phyloP scores from a whole-genome alignment of 345 rosid species.

The Turritis glabra region DNA sequence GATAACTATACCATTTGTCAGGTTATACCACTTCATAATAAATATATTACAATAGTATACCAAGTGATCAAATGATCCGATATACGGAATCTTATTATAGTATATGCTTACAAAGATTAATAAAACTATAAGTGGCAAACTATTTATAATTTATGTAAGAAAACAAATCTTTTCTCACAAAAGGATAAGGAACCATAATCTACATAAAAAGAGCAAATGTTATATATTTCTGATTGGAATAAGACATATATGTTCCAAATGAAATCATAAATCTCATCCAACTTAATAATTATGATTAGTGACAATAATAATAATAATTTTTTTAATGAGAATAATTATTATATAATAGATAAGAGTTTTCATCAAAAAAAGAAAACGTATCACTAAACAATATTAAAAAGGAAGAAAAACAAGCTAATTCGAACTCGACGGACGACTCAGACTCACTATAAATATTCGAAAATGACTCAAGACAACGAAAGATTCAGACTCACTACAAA shows the following conservation, averaged over 20 bases:
- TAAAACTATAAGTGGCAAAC: not conserved
- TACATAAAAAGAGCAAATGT: not conserved
- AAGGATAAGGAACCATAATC: not conserved
- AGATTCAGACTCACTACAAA: too few relatives aligned
- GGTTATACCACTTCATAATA: not conserved
- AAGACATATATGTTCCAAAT: not conserved
- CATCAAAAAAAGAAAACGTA: not conserved
- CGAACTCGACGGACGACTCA: too few relatives aligned
- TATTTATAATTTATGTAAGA: too few relatives aligned
- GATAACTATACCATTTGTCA: not conserved
- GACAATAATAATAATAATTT: too few relatives aligned
- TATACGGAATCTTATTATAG: not conserved
- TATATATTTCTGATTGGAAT: not conserved
- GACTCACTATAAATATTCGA: too few relatives aligned
- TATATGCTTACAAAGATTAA: constrained; percentile 10
- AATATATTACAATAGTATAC: not conserved
- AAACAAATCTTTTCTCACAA: not conserved
- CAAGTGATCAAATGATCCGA: not conserved
- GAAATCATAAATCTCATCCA: not conserved
- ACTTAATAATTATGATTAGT: not conserved
- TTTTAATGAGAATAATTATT: not conserved
- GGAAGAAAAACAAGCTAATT: too few relatives aligned
- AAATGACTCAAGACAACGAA: too few relatives aligned
- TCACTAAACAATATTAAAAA: too few relatives aligned
- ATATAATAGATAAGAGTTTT: not conserved